A percentile compares a stretch with the other conserved stretches of the same genome.
phyloP scores from a whole-genome alignment of 371 early-diverging fungal genomes.

The Mucor velutinosus region DNA sequence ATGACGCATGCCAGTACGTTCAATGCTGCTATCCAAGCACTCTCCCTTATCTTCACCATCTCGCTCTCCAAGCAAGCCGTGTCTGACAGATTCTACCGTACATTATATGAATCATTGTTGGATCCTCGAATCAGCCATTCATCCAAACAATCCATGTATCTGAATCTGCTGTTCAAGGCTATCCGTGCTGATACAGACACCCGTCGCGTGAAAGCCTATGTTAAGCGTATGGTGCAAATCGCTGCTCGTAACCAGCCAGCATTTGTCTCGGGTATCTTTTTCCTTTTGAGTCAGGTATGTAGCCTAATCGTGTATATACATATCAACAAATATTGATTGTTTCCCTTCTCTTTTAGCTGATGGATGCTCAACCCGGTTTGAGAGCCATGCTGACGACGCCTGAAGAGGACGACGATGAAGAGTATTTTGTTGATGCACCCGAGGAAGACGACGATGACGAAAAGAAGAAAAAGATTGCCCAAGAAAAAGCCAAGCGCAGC shows the following conservation, averaged over 20 bases:
- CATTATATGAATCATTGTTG: constrained; percentile 85
- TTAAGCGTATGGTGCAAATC: constrained; percentile 88
- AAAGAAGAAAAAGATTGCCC: constrained; percentile 13
- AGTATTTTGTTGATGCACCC: constrained; percentile 52
- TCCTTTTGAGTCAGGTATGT: constrained; percentile 77
- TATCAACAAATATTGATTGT: not conserved
- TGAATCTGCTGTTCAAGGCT: constrained; percentile 89
- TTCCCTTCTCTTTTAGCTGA: constrained; percentile 19
- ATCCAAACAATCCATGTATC: constrained; percentile 90
- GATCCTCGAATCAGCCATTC: constrained; percentile 79
- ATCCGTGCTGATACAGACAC: constrained; percentile 75
- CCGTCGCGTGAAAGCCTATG: constrained; percentile 79
- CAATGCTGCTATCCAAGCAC: constrained; percentile 90
- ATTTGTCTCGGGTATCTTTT: constrained; percentile 85
- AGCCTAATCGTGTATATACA: not conserved
- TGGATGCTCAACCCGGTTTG: constrained; percentile 51
- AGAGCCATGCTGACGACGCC: constrained; percentile 66
- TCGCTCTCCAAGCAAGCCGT: constrained; percentile 52
- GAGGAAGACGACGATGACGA: constrained; percentile 50
- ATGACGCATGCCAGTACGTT: constrained; percentile 88
- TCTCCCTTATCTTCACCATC: constrained; percentile 87
- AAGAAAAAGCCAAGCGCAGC: constrained; percentile 18
- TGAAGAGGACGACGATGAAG: constrained; percentile 76
- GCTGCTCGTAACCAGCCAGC: constrained; percentile 78
- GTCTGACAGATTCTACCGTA: constrained; percentile 87